phyloP scores from a whole-genome alignment of 1,284 basidiomycete species.

The Inonotus hispidus region DNA sequence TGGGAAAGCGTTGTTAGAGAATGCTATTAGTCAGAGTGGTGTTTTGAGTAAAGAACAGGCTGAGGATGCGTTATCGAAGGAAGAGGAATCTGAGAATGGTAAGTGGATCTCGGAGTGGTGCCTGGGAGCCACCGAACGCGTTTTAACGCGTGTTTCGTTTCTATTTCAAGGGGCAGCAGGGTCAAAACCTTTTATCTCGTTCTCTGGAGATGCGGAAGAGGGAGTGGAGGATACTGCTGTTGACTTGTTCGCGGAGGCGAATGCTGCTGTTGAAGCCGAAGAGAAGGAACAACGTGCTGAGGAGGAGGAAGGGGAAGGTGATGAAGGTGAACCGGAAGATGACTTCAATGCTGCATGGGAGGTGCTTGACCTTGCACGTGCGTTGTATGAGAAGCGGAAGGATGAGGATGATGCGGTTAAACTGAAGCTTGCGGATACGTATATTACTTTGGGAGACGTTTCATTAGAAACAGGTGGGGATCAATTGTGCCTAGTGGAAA shows the following conservation, averaged over 20 bases:
- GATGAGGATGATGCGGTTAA: constrained; percentile 53
- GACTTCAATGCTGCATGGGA: constrained; percentile 96
- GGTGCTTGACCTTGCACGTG: constrained; percentile 81
- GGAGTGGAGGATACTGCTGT: constrained; percentile 45
- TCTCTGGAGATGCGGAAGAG: constrained; percentile 69
- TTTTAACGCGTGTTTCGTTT: constrained; percentile 10
- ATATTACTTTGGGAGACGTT: constrained; percentile 80
- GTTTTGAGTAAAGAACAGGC: constrained; percentile 82
- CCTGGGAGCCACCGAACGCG: neutral
- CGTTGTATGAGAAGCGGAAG: constrained; percentile 70
- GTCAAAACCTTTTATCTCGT: constrained; percentile 60
- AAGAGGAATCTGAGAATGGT: constrained; percentile 42
- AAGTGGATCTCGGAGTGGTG: neutral
- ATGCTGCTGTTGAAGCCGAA: constrained; percentile 35
- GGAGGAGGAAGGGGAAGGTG: constrained; percentile 43
- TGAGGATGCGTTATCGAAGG: constrained; percentile 41
- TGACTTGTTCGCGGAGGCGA: constrained; percentile 57
- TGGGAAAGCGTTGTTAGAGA: constrained; percentile 83
- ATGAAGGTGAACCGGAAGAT: constrained; percentile 75
- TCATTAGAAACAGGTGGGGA: constrained; percentile 74
- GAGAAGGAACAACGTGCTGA: constrained; percentile 32
- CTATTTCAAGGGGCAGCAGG: constrained; percentile 27
- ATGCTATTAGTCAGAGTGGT: constrained; percentile 73
- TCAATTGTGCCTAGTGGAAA: neutral
- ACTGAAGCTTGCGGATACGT: constrained; percentile 80